Evolutionary conservation across 2,329 filamentous ascomycete genomes (phyloP), one percentile per base, ranked within the genome.

Genomic region (Stromatinia cepivora): DNA sequence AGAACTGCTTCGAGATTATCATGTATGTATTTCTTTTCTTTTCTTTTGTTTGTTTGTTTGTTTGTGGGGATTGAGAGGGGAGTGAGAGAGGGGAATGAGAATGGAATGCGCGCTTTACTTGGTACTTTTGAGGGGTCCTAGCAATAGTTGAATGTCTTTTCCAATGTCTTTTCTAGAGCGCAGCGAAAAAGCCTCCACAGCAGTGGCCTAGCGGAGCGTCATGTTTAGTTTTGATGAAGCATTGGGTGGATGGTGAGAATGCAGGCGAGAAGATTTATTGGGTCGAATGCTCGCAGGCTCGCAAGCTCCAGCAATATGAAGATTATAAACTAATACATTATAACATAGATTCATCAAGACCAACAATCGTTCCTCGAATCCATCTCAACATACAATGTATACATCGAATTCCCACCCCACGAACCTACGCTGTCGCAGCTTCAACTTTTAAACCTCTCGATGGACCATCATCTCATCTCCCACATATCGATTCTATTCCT

Each of bases 381-480:
- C 22, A 9, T 50, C 31, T 50, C 28, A 17, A 3, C 31, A 62
- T 34, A 28, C 20, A 22, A 48, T 61, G 54, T 22, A 57, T 57
- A 57, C 73, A 70, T 36, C 58, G 72, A 56, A 34, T 68, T 28
- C 56, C 58, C 5, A 22, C 63, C n/a, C 45, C 70, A 10, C 50
- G 76, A 71, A 34, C 36, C 31, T 78, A 78, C 63, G 74, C 78
- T 9, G 71, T 76, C 9, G 77, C 76, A 20, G 73, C 79, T 48
- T 63, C 74, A 48, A 62, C 74, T 17, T 70, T 77, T 22, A 76
- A 76, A 68, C 67, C 75, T 36, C 34, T 50, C 25, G 70, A 71
- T 54, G 39, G 63, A 28, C 48, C 73, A n/a, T 69, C 74, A 50
- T 81, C 42, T 75, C 81, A 67, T 77, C 81, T 61, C 73, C 80